These are phyloP conservation scores for Puccinia hordei DNA, from an alignment of 1,284 basidiomycete species.

Conservation along the genomic window DNA sequence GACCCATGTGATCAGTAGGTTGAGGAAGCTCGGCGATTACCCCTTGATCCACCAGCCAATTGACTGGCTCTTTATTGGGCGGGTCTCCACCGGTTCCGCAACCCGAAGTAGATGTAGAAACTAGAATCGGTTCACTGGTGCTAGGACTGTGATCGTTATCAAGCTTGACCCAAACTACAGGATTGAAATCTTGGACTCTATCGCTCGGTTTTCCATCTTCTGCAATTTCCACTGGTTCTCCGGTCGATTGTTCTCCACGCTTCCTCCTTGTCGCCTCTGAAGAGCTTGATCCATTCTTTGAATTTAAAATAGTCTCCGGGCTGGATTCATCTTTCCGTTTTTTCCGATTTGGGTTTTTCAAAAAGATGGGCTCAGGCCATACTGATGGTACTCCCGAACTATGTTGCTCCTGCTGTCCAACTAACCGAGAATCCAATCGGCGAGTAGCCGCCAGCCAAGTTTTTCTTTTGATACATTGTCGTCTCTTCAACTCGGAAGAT, in stretches of 20 bases:
- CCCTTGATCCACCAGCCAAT: not conserved
- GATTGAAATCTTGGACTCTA: not conserved
- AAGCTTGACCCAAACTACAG: not conserved
- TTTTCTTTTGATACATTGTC: conserved; percentile 25
- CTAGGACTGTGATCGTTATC: not conserved
- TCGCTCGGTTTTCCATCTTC: not conserved
- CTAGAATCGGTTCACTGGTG: not conserved
- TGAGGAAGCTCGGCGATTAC: not conserved
- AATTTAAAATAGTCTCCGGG: not conserved
- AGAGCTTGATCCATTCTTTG: not conserved
- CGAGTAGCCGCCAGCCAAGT: conserved; percentile 40
- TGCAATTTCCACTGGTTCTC: not conserved
- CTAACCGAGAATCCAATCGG: conserved; percentile 19
- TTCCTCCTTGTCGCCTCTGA: conserved; percentile 4
- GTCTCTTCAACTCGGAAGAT: conserved; percentile 27
- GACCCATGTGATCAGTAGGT: not conserved
- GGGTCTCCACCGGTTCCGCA: not conserved
- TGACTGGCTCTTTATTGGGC: not conserved
- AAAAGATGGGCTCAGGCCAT: conserved; percentile 47
- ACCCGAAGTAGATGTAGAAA: not conserved
- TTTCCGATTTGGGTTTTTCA: conserved; percentile 7
- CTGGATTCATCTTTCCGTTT: not conserved
- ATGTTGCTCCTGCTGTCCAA: not conserved
- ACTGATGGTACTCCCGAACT: not conserved
- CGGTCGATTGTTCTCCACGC: not conserved